These are phyloP conservation scores for Cadophora luteo-olivacea DNA, from an alignment of 2,329 filamentous ascomycete species.

Conservation along the genomic window DNA sequence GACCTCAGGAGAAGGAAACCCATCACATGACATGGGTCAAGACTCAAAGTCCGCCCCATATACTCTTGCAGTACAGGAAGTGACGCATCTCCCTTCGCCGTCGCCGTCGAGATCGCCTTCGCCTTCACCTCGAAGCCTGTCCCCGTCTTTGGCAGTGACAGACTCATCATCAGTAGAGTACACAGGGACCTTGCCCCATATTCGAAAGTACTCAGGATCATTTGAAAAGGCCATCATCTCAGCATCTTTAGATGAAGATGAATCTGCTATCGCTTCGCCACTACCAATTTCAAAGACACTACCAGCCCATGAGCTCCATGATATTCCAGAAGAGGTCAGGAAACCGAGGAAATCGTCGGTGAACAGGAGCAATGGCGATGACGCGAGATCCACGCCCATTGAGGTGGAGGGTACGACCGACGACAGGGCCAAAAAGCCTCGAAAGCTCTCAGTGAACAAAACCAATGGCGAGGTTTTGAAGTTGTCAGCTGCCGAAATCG, in stretches of 20 bases:
- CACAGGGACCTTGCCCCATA: slow-evolving; percentile 29
- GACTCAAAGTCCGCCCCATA: background rate
- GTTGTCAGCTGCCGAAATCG: slow-evolving; percentile 64
- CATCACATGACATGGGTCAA: slow-evolving; percentile 15
- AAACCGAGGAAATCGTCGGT: slow-evolving; percentile 35
- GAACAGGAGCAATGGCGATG: slow-evolving; percentile 45
- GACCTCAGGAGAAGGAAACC: background rate
- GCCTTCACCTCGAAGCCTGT: slow-evolving; percentile 37
- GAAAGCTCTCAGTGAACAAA: slow-evolving; percentile 36
- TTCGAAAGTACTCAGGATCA: slow-evolving; percentile 27
- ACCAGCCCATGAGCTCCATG: slow-evolving; percentile 38
- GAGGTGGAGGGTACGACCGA: slow-evolving; percentile 63
- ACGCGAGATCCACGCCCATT: slow-evolving; percentile 61
- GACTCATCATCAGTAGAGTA: slow-evolving; percentile 29
- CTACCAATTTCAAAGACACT: slow-evolving; percentile 35
- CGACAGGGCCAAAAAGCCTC: slow-evolving; percentile 33
- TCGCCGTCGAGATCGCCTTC: slow-evolving; percentile 33
- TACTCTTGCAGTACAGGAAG: slow-evolving; percentile 31
- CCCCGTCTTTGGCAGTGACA: slow-evolving; percentile 32
- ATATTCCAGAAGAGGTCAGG: slow-evolving; percentile 41
- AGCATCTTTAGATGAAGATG: slow-evolving; percentile 24
- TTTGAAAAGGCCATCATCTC: slow-evolving; percentile 28
- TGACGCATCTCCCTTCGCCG: slow-evolving; percentile 39
- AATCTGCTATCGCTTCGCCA: slow-evolving; percentile 30
- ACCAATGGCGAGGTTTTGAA: slow-evolving; percentile 54